Evolutionary conservation across 768 basidiomycete genomes (phyloP).

Genomic region (Trametopsis cervina): DNA sequence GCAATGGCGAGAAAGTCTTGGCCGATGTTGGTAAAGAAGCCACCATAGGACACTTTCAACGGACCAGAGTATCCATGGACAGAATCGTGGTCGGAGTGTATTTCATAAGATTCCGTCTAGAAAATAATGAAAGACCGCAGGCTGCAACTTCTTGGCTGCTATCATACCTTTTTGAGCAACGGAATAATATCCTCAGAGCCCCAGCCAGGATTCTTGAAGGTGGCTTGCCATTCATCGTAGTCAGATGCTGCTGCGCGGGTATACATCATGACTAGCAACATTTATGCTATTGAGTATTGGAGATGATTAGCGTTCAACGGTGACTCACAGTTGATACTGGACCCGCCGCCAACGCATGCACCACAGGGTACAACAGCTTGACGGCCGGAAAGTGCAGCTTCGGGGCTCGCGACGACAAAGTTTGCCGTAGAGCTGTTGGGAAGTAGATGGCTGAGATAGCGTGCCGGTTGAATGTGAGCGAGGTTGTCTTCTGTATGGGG

Average conservation of each 20-base stretch:
- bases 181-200: slow-evolving; percentile 52
- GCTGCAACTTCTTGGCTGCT: too few relatives aligned
- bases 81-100: slow-evolving; percentile 17
- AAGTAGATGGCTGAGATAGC: slow-evolving; percentile 35
- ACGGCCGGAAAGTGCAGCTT: too few relatives aligned
- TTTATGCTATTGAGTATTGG: slow-evolving; percentile 16
- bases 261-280: slow-evolving; percentile 48
- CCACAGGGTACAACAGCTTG: too few relatives aligned
- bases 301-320: too few relatives aligned
- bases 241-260: slow-evolving; percentile 56
- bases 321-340: slow-evolving; percentile 49
- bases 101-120: slow-evolving; percentile 35
- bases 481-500: slow-evolving; percentile 38
- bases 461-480: slow-evolving; percentile 45
- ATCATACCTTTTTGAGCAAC: slow-evolving; percentile 45
- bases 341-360: slow-evolving; percentile 58
- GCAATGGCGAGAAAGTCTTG: slow-evolving; percentile 24
- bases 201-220: slow-evolving; percentile 54
- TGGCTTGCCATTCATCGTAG: slow-evolving; percentile 54
- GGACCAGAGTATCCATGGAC: slow-evolving; percentile 46
- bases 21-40: slow-evolving; percentile 16
- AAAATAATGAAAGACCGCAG: too few relatives aligned
- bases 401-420: slow-evolving; percentile 29
- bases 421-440: slow-evolving; percentile 32
- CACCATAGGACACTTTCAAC: slow-evolving; percentile 28